Evolutionary conservation across 2,329 filamentous ascomycete genomes (phyloP).

Genomic region (Paradendryphiella salina): DNA sequence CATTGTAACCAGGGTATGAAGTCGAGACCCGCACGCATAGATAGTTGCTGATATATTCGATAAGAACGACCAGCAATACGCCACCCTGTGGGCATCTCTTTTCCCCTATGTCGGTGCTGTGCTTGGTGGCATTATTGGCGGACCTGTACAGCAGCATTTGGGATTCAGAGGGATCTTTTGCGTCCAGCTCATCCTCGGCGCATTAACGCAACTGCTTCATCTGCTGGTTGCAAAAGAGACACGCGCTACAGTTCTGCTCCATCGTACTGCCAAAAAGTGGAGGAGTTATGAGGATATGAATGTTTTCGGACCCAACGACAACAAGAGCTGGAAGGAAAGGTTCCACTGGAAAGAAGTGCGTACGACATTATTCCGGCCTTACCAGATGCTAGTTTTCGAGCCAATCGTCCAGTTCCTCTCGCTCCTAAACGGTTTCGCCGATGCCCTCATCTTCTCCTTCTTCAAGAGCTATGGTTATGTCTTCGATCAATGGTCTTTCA

Average conservation of each 20-base stretch:
- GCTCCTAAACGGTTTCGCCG: constrained; percentile 71
- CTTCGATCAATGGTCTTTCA: constrained; percentile 67
- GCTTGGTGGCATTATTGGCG: constrained; percentile 64
- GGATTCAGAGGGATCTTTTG: constrained; percentile 78
- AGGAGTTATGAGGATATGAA: not conserved
- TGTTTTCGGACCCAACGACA: not conserved
- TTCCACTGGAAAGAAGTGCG: not conserved
- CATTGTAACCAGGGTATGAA: too few relatives aligned
- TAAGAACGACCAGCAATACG: constrained; percentile 65
- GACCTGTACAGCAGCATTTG: constrained; percentile 64
- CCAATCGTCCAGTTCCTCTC: constrained; percentile 72
- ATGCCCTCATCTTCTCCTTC: constrained; percentile 77
- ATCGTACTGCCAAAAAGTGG: constrained; percentile 46
- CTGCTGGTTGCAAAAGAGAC: constrained; percentile 74
- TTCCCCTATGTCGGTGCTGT: constrained; percentile 67
- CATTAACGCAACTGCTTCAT: constrained; percentile 67
- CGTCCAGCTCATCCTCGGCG: constrained; percentile 80
- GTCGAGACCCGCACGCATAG: constrained; percentile 23
- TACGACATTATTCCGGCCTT: constrained; percentile 64
- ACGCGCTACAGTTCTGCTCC: constrained; percentile 72
- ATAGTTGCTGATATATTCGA: constrained; percentile 66
- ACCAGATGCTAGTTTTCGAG: constrained; percentile 73
- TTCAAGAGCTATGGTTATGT: constrained; percentile 71
- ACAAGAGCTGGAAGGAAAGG: not conserved
- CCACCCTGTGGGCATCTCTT: constrained; percentile 61